Evolutionary conservation across 257 asterid genomes (phyloP), one percentile per base, ranked within the genome.

Genomic region (Plantago ovata): DNA sequence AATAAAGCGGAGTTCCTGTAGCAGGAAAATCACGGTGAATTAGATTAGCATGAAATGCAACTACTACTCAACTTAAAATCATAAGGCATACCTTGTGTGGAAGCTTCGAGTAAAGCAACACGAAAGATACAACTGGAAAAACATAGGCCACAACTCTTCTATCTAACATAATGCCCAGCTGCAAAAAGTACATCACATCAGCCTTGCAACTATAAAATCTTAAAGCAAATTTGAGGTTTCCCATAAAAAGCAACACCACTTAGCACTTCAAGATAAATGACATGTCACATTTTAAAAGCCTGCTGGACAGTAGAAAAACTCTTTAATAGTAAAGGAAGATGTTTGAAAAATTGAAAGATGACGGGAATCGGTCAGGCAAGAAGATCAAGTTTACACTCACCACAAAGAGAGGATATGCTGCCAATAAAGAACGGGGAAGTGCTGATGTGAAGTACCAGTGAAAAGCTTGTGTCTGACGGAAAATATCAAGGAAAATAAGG

Each of bases 381-480:
- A 40, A 13, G 47, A 48, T 54, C 63, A 40, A 48, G 28, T 45
- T 23, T 49, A 42, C 13, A 77, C 94, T 85, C 79, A 93, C 98
- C 94, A 84, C 53, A 73, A 84, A 86, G 58, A 93, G 89, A 0
- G 96, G 98, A 80, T 84, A 93, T 46, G 96, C 86, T 61, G 78
- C 84, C 72, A 93, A 78, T 75, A 93, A 77, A 5, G 97, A 82
- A 61, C 98, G 96, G 22, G 98, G 98, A 51, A 93, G 95, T 47
- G 98, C 98, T 56, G 98, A 93, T 53, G 96, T 84, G 82, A 89
- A 93, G 74, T 93, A 93, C 98, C 98, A 93, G 73, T 86, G 86
- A 63, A 84, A 84, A 57, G 94, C 76, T 68, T 93, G 96, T 11
- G 94, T 86, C 98, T 89, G 64, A 57, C 24, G 68, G 55, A 68